phyloP scores from a whole-genome alignment of 2,329 filamentous ascomycete genomes.

The Penicillium expansum region DNA sequence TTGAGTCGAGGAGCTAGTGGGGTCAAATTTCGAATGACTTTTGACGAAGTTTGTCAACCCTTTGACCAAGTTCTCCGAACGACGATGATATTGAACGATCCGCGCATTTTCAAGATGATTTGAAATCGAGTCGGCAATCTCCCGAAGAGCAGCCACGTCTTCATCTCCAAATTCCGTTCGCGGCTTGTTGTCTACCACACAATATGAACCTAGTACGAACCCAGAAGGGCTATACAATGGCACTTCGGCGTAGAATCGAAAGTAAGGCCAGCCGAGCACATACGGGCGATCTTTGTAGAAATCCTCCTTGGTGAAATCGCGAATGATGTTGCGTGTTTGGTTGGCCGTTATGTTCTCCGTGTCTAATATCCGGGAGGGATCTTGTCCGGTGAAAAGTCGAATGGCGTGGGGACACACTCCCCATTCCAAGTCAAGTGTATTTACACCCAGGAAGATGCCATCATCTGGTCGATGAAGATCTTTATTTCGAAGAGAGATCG shows the following conservation, averaged over 20 bases:
- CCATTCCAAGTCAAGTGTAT: constrained; percentile 24
- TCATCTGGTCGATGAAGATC: constrained; percentile 28
- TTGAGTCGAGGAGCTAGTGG: constrained; percentile 15
- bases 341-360: constrained; percentile 28
- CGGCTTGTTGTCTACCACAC: constrained; percentile 57
- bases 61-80: constrained; percentile 57
- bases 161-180: constrained; percentile 42
- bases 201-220: constrained; percentile 58
- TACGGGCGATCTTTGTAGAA: constrained; percentile 36
- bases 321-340: constrained; percentile 36
- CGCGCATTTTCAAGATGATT: constrained; percentile 59
- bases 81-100: constrained; percentile 53
- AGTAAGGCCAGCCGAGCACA: constrained; percentile 31
- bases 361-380: constrained; percentile 15
- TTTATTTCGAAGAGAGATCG: constrained; percentile 38
- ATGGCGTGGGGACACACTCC: constrained; percentile 25
- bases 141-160: constrained; percentile 50
- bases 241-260: constrained; percentile 57
- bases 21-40: constrained; percentile 31
- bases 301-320: constrained; percentile 38
- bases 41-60: constrained; percentile 54
- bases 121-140: constrained; percentile 56
- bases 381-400: constrained; percentile 23
- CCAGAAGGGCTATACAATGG: constrained; percentile 57
- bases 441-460: constrained; percentile 33